Evolutionary conservation across 169 alveolate genomes (phyloP).

Genomic region (Eimeria praecox): DNA sequence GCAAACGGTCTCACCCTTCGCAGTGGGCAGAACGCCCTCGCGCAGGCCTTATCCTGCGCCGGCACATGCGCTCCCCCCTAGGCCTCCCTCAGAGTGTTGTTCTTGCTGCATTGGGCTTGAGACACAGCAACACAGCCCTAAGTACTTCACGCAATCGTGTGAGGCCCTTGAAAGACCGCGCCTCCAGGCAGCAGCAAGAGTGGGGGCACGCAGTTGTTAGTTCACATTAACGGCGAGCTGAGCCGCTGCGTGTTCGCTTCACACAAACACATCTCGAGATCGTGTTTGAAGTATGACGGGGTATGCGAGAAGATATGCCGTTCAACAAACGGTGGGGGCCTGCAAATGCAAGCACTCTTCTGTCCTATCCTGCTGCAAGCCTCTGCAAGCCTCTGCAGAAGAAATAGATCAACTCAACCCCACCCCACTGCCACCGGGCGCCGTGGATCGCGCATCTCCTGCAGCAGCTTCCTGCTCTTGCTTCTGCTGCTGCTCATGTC

Average conservation of each 20-base stretch:
- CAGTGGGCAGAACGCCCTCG: neutral
- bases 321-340: neutral
- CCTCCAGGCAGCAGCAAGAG: neutral
- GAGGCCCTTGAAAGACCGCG: neutral
- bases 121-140: neutral
- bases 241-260: neutral
- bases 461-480: neutral
- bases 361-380: neutral
- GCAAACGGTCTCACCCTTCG: neutral
- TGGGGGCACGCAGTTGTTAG: neutral
- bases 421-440: neutral
- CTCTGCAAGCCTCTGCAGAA: neutral
- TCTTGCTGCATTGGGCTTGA: neutral
- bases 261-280: neutral
- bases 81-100: neutral
- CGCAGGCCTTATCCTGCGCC: neutral
- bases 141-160: neutral
- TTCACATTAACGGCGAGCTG: neutral
- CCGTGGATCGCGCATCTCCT: neutral
- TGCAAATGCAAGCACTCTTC: neutral
- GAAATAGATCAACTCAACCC: neutral
- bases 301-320: neutral
- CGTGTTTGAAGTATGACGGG: neutral
- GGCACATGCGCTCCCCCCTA: neutral
- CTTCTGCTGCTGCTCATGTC: conserved; percentile 68